Conservation (phyloP, 768 basidiomycete genomes). For the Boletus reticulatus region DNA sequence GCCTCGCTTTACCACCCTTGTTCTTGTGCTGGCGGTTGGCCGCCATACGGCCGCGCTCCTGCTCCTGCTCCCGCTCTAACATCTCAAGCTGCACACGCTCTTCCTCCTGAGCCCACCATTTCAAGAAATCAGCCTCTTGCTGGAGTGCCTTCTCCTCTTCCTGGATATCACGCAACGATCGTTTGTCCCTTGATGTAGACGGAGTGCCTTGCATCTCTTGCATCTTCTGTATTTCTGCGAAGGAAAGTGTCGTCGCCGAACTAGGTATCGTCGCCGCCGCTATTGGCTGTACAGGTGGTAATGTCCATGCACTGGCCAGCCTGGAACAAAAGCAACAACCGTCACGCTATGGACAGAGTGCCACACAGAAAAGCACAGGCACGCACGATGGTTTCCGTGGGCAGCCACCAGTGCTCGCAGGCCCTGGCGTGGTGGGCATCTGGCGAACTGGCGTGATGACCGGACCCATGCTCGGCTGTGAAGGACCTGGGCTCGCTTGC, state of each 20-base stretch:
- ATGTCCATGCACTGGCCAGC: conserved; percentile 59
- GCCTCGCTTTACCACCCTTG: conserved; percentile 1
- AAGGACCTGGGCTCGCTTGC: conserved; percentile 19
- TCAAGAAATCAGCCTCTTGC: conserved; percentile 77
- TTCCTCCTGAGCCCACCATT: conserved; percentile 89
- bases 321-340: conserved; percentile 1
- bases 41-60: background rate
- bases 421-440: conserved; percentile 25
- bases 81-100: conserved; percentile 59
- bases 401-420: conserved; percentile 13
- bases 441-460: conserved; percentile 61
- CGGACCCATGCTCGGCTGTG: conserved; percentile 50
- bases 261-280: conserved; percentile 28
- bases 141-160: conserved; percentile 70
- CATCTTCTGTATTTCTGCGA: conserved; percentile 81
- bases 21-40: background rate
- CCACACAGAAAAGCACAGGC: background rate
- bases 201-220: conserved; percentile 56
- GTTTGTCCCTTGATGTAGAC: conserved; percentile 45
- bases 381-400: conserved; percentile 53
- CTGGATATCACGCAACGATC: conserved; percentile 79
- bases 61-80: conserved; percentile 1
- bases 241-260: conserved; percentile 46
- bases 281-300: conserved; percentile 50
- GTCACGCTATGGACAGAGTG: background rate